Evolutionary conservation across 148 eudicot species (phyloP).

Genomic region (Polygonum maritimum): DNA sequence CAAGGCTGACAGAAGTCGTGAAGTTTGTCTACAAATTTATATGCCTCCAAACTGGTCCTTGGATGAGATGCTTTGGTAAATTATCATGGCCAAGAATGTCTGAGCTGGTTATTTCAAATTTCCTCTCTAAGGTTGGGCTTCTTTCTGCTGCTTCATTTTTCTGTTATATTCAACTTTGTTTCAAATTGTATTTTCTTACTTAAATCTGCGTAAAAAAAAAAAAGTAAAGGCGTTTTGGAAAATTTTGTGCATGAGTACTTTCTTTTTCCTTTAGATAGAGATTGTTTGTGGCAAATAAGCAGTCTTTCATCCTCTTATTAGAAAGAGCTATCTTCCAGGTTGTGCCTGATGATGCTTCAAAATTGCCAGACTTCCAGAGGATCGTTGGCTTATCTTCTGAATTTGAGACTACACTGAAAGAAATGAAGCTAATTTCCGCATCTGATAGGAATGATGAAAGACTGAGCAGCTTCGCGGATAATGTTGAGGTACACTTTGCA

Average conservation of each 20-base stretch:
- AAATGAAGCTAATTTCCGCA: conserved; percentile 64
- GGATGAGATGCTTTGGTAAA: conserved; percentile 89
- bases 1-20: conserved; percentile 41
- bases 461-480: conserved; percentile 72
- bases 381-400: conserved; percentile 56
- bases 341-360: conserved; percentile 94
- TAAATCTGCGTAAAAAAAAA: neutral
- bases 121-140: conserved; percentile 66
- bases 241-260: neutral
- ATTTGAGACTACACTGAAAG: conserved; percentile 69
- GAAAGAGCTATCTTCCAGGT: conserved; percentile 31
- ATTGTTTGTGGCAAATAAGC: neutral
- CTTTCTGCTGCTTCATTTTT: neutral
- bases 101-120: conserved; percentile 70
- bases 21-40: conserved; percentile 50
- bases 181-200: neutral
- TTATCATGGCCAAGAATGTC: conserved; percentile 98
- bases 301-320: neutral
- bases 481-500: conserved; percentile 96
- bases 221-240: neutral
- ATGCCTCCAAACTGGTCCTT: conserved; percentile 53
- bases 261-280: neutral
- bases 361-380: conserved; percentile 77
- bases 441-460: conserved; percentile 67
- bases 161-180: neutral